Base-by-base conservation (phyloP, 805 yeast species). In the Metschnikowia koreensis region DNA sequence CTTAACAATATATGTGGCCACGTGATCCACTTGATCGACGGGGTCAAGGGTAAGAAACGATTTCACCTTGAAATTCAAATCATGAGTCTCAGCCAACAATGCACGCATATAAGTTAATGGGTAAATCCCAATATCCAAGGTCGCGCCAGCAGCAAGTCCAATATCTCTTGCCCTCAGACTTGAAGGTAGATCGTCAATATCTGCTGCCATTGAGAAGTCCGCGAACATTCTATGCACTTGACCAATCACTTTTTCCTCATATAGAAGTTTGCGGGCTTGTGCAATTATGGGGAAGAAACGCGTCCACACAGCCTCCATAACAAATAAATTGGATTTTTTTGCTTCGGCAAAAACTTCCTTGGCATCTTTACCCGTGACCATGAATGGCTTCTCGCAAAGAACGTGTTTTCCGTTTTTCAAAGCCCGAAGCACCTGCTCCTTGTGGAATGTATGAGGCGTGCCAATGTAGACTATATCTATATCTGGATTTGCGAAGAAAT, bases 251-350 rank as follows among this genome's bases (percentile, higher is more conserved):
- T 71, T 69, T 26, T 77, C 73, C 16, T 71, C 68, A 54, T 68
- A 73, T 17, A 81, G 54, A 50, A 68, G 63, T 31, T 68, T 52
- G 48, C 72, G 61, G 44, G 77, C 62, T 44, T 68, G 66, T 16
- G 60, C 55, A 17, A 75, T 61, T 4, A 78, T 53, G 1, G 86
- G 86, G 67, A 79, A 76, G 55, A 76, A 80, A 45, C 82, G 69
- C 6, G 83, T 75, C 85, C 85, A 81, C 47, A 79, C 75, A 5
- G 80, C 87, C 62, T 82, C 87, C 84, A 82, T 77, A 37, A 82
- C 65, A 53, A 77, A 80, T 45, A 73, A 60, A 1, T 70, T 67
- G 61, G 75, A 73, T 49, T 62, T 53, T 57, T 68, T 67, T 3
- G 86, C 86, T 43, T 74, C 67, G 1, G 61, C 67, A 45, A 73